A percentile compares a stretch with the other conserved stretches of the same genome.
Evolutionary conservation across 1,139 yeast species (phyloP).

Genomic region (Nadsonia commutata): DNA sequence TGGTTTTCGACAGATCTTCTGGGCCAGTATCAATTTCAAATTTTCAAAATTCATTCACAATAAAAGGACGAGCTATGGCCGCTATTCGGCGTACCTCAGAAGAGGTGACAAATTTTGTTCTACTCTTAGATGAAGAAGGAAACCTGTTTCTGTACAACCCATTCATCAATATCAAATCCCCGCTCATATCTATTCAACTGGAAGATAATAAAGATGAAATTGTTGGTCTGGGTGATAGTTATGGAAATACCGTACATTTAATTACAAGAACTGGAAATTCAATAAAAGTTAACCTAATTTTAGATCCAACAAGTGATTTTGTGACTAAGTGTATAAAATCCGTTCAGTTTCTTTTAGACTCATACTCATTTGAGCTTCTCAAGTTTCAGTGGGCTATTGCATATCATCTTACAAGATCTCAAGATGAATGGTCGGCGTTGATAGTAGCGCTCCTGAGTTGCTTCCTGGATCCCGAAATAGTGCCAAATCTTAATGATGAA

Average conservation of each 20-base stretch:
- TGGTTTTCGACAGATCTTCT: conserved; percentile 12
- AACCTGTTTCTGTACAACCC: conserved; percentile 45
- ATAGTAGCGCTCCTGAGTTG: conserved; percentile 32
- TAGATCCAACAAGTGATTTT: conserved; percentile 36
- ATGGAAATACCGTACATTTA: conserved; percentile 10
- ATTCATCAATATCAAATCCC: conserved; percentile 41
- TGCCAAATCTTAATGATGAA: background rate
- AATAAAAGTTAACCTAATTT: conserved; percentile 25
- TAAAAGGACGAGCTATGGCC: conserved; percentile 12
- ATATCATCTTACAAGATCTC: conserved; percentile 27
- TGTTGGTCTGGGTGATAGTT: conserved; percentile 6
- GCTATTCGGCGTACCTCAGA: conserved; percentile 9
- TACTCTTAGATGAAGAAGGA: conserved; percentile 16
- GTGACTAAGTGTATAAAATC: conserved; percentile 23
- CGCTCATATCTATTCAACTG: conserved; percentile 17
- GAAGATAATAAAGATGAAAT: conserved; percentile 8
- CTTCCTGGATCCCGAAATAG: conserved; percentile 8
- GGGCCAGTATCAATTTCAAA: conserved; percentile 15
- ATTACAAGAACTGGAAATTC: conserved; percentile 16
- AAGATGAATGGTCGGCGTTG: conserved; percentile 52
- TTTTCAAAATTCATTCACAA: conserved; percentile 10
- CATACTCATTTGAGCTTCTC: conserved; percentile 40
- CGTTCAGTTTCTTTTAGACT: conserved; percentile 36
- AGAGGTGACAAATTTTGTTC: conserved; percentile 7
- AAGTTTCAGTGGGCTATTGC: conserved; percentile 56